Conservation (phyloP, 2,329 filamentous ascomycete genomes). For the Trichoderma sp. region DNA sequence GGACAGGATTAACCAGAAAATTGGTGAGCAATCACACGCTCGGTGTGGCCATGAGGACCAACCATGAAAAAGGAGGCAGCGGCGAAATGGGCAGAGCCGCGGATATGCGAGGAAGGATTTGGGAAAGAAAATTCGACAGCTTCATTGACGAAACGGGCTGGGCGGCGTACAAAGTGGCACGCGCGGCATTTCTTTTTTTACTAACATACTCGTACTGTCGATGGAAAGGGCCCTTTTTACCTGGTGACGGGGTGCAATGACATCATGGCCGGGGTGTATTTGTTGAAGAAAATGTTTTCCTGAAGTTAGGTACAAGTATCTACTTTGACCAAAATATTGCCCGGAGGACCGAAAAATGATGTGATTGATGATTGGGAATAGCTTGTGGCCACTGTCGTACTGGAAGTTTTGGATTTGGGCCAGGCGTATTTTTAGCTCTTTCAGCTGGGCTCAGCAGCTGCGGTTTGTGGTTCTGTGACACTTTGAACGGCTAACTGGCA, state of each 20-base stretch:
- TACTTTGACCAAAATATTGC: not conserved
- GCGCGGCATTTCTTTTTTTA: not conserved
- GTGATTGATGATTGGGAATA: not conserved
- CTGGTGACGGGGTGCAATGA: not conserved
- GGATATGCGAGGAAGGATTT: conserved; percentile 16
- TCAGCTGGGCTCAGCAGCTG: not conserved
- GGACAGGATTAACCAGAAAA: not conserved
- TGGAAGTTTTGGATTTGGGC: not conserved
- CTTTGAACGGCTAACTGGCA: not conserved
- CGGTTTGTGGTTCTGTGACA: not conserved
- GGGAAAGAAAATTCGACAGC: not conserved
- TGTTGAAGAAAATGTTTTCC: not conserved
- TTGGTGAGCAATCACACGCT: not conserved
- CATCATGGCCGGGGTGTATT: not conserved
- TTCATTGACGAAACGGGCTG: not conserved
- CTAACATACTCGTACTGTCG: not conserved
- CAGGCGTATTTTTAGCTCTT: not conserved
- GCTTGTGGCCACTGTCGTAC: not conserved
- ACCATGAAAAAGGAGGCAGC: not conserved
- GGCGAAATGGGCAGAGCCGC: not conserved
- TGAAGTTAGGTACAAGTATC: not conserved
- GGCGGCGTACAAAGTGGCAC: not conserved
- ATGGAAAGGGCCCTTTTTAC: not conserved
- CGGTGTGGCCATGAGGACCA: not conserved
- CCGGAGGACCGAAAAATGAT: not conserved